Evolutionary conservation across 495 filamentous ascomycete genomes (phyloP), one percentile per base, ranked within the genome.

Genomic region (Tuber calosporum): DNA sequence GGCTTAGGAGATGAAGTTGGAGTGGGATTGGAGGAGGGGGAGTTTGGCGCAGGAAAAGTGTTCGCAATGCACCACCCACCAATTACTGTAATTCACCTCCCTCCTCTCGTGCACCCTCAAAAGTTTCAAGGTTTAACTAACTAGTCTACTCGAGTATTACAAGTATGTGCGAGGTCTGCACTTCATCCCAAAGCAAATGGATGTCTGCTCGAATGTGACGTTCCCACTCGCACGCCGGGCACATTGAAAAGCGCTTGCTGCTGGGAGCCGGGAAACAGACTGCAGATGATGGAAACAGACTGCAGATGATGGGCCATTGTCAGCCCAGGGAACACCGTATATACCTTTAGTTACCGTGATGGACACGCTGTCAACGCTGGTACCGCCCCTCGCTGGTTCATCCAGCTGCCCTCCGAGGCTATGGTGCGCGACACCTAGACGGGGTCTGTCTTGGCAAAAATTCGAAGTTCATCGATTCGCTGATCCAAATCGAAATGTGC

Each of bases 11-110:
- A 77, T 78, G 75, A 40, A 66, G 70, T 73, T 73, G 75, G 76
- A 73, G 67, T 78, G 74, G 76, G 76, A 78, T 78, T 78, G 76
- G 76, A 77, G 76, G 76, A 78, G 74, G 77, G 71, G 74, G 68
- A 78, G 76, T 68, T 77, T 62, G 74, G 70, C 69, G 76, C 76
- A 77, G 13, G 5, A 34, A 62, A 8, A 15, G 26, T 62, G 53
- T 34, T 62, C 53, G 30, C 53, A 62, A 13, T 34, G 11, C 26
- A 62, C 26, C 53, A 26, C 53, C 53, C n/a, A 62, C n/a, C n/a
- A 62, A 15, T 30, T 62, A n/a, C n/a, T n/a, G n/a, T n/a, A 62
- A 62, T 62, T 62, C n/a, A 62, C 11, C 26, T 26, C 34, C 53
- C n/a, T n/a, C n/a, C n/a, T n/a, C n/a, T n/a, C n/a, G n/a, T 62